Base-by-base conservation (phyloP, 805 yeast genomes). In the Saccharomycopsis synnaedendra region DNA sequence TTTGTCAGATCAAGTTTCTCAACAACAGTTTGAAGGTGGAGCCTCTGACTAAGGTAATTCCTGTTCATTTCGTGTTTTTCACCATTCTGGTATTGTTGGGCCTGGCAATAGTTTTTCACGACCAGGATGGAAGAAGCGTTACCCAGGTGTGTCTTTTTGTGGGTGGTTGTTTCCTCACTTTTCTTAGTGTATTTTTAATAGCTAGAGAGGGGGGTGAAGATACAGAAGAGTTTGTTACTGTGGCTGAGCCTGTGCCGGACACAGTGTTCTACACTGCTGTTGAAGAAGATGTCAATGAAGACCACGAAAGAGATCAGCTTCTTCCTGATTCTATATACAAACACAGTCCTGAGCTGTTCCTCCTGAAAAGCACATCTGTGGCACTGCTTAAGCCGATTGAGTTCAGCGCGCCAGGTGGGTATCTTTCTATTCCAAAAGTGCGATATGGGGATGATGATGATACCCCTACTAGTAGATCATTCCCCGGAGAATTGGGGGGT, bases 21-120 rank as follows among this genome's bases (percentile, higher is more conserved):
- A 65, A 66, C 51, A 60, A 64, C 11, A 66, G 72, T 3, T 57
- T 74, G 38, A 61, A 61, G 37, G 55, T 59, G 9, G 71, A 68
- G 45, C 66, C 66, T 11, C 68, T 74, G 3, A 69, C 74, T 37
- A 64, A 67, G 5, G 76, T 74, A 3, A 69, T 74, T 5, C 78
- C 78, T 0, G 64, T 71, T 37, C 76, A 72, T 54, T 73, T 72
- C 59, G 72, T 66, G 4, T 64, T 70, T 34, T 73, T 74, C 61
- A 71, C 75, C 1, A 50, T 67, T 6, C 64, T 72, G 3, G 73
- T 71, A 3, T 60, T 68, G 31, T 35, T 64, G 5, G 73, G 72
- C n/a, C 69, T 74, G 0, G 64, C 66, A 7, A 54, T 67, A 5
- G 61, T 70, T 5, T 71, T 69, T 52, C 61, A 63, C 32, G 75